phyloP scores from a whole-genome alignment of 345 rosid genomes.

The Citrus unshiu region DNA sequence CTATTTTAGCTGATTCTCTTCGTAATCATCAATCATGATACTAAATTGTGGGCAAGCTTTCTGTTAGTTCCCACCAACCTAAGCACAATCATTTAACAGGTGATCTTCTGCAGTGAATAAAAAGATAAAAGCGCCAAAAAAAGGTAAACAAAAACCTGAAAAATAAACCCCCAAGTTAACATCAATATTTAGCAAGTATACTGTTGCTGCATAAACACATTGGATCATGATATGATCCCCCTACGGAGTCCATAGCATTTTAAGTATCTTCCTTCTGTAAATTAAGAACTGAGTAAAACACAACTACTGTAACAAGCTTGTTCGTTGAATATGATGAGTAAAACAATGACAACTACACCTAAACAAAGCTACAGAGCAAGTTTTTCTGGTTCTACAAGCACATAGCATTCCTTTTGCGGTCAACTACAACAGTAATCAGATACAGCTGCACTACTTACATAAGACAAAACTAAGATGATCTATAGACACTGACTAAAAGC shows the following conservation, averaged over 20 bases:
- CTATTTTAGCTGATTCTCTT: no score
- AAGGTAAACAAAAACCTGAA: no score
- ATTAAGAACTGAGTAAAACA: conserved; percentile 14
- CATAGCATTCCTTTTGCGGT: background rate
- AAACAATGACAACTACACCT: conserved; percentile 14
- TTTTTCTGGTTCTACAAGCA: conserved; percentile 21
- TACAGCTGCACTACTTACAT: conserved; percentile 14
- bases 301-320: background rate
- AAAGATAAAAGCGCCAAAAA: no score
- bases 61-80: no score
- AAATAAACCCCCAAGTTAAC: no score
- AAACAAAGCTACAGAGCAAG: conserved; percentile 12
- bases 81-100: no score
- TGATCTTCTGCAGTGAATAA: no score
- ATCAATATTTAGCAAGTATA: no score
- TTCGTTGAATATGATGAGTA: conserved; percentile 6
- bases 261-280: background rate
- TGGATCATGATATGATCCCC: no score
- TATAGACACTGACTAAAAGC: conserved; percentile 13
- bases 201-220: background rate
- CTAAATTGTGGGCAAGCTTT: no score
- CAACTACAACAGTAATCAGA: conserved; percentile 8
- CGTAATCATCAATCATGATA: no score
- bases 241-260: background rate
- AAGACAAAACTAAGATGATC: conserved; percentile 14